These are phyloP conservation scores for Arachnomyces sp. DNA, from an alignment of 2,329 filamentous ascomycete genomes.

Conservation along the genomic window DNA sequence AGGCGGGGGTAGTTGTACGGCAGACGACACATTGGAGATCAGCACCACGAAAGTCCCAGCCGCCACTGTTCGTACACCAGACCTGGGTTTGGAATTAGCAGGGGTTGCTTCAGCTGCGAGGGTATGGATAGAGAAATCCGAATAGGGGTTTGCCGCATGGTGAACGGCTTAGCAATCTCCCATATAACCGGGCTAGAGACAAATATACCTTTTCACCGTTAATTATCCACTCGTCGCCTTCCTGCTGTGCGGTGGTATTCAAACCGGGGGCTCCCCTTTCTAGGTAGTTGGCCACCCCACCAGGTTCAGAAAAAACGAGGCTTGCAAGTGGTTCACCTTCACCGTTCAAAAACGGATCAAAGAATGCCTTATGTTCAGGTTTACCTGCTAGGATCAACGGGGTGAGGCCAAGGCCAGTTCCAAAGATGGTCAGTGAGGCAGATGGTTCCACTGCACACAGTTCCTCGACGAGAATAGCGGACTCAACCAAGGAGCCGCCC, in stretches of 20 bases:
- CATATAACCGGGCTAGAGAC: not conserved
- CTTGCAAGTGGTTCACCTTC: slow-evolving; percentile 43
- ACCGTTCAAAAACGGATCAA: slow-evolving; percentile 40
- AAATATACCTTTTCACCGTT: slow-evolving; percentile 44
- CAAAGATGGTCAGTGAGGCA: slow-evolving; percentile 43
- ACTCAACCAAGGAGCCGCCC: slow-evolving; percentile 38
- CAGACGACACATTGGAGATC: slow-evolving; percentile 47
- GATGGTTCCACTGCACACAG: slow-evolving; percentile 45
- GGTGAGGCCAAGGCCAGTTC: slow-evolving; percentile 44
- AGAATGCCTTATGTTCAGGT: slow-evolving; percentile 33
- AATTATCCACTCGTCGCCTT: slow-evolving; percentile 45
- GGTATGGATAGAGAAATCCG: not conserved
- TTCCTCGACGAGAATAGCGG: slow-evolving; percentile 46
- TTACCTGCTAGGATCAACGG: slow-evolving; percentile 42
- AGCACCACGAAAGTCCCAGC: slow-evolving; percentile 46
- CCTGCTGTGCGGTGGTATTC: slow-evolving; percentile 39
- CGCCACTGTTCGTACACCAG: slow-evolving; percentile 48
- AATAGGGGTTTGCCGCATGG: too few species aligned
- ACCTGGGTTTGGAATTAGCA: slow-evolving; percentile 23
- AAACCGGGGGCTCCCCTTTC: slow-evolving; percentile 43
- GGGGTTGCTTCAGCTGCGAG: slow-evolving; percentile 2
- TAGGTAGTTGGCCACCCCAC: slow-evolving; percentile 45
- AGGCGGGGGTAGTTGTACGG: slow-evolving; percentile 21
- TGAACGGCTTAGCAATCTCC: too few species aligned
- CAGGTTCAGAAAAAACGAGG: slow-evolving; percentile 46